phyloP scores from a whole-genome alignment of 1,284 basidiomycete species.

The Naganishia sp. region DNA sequence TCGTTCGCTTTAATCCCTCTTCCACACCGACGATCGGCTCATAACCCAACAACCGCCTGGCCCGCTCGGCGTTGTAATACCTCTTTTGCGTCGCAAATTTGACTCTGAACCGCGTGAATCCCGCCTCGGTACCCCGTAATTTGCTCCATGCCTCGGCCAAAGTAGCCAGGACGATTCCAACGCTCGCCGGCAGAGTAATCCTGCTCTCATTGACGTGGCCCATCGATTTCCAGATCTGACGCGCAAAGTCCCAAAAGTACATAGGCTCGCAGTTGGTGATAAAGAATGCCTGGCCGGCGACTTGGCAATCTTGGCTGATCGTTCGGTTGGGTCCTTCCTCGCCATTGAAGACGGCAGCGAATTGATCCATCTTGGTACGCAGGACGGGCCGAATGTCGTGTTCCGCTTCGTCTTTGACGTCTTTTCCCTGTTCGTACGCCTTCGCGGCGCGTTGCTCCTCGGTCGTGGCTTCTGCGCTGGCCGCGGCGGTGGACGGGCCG shows the following conservation, averaged over 20 bases:
- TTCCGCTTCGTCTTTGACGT: constrained; percentile 50
- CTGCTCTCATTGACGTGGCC: constrained; percentile 62
- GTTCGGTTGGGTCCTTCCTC: constrained; percentile 39
- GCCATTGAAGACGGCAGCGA: constrained; percentile 37
- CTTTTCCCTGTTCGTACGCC: constrained; percentile 53
- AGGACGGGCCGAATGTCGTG: constrained; percentile 61
- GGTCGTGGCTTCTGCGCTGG: constrained; percentile 45
- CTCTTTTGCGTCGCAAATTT: constrained; percentile 66
- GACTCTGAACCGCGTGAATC: constrained; percentile 86
- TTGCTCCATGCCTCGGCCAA: constrained; percentile 74
- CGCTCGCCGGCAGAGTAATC: constrained; percentile 63
- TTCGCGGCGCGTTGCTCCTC: constrained; percentile 62
- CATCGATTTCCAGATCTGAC: constrained; percentile 79
- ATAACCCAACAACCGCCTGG: constrained; percentile 86
- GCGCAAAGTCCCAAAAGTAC: constrained; percentile 94
- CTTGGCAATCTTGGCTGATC: constrained; percentile 62
- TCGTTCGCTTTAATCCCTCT: constrained; percentile 78
- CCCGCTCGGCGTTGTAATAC: constrained; percentile 96
- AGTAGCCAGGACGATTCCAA: constrained; percentile 71
- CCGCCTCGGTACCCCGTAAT: constrained; percentile 76
- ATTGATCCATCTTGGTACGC: constrained; percentile 62
- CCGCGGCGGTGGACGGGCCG: constrained; percentile 66
- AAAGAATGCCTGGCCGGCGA: constrained; percentile 94
- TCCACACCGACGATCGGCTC: constrained; percentile 86
- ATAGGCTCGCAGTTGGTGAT: constrained; percentile 96